phyloP scores from a whole-genome alignment of 2,329 filamentous ascomycete species.

The Ilyonectria robusta region DNA sequence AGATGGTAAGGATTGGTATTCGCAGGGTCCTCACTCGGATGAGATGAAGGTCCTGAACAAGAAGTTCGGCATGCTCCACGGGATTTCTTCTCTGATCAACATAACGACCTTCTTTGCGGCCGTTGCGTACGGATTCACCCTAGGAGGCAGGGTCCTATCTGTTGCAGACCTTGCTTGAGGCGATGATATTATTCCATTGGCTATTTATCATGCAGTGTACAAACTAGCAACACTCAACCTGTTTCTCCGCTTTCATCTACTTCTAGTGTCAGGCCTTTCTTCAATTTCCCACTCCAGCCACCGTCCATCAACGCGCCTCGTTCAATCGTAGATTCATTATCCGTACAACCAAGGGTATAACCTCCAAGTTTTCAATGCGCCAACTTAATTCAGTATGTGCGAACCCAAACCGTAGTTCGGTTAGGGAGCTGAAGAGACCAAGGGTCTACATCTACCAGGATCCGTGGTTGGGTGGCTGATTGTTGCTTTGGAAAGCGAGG shows the following conservation, averaged over 20 bases:
- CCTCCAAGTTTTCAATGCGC: constrained; percentile 36
- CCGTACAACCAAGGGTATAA: constrained; percentile 43
- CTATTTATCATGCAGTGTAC: constrained; percentile 29
- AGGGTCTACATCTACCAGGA: constrained; percentile 22
- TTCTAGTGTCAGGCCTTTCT: constrained; percentile 3
- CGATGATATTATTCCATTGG: constrained; percentile 19
- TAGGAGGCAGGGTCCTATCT: constrained; percentile 74
- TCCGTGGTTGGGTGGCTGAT: constrained; percentile 26
- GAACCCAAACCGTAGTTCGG: constrained; percentile 7
- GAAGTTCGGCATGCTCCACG: constrained; percentile 84
- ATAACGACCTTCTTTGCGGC: constrained; percentile 78
- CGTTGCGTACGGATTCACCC: constrained; percentile 82
- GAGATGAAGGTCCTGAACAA: constrained; percentile 89
- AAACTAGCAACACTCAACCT: constrained; percentile 33
- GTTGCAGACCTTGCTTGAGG: constrained; percentile 47
- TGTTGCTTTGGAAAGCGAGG: constrained; percentile 53
- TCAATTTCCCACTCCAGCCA: constrained; percentile 4
- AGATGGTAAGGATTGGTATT: constrained; percentile 90
- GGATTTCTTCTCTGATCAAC: constrained; percentile 85
- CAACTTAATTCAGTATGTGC: constrained; percentile 24
- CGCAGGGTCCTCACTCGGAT: constrained; percentile 82
- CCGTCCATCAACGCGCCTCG: constrained; percentile 28
- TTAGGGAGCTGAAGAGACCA: constrained; percentile 8
- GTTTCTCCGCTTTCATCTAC: neutral
- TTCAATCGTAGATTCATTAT: constrained; percentile 43